These are phyloP conservation scores for Diaporthe vexans DNA, from an alignment of 2,329 filamentous ascomycete species.

Conservation along the genomic window DNA sequence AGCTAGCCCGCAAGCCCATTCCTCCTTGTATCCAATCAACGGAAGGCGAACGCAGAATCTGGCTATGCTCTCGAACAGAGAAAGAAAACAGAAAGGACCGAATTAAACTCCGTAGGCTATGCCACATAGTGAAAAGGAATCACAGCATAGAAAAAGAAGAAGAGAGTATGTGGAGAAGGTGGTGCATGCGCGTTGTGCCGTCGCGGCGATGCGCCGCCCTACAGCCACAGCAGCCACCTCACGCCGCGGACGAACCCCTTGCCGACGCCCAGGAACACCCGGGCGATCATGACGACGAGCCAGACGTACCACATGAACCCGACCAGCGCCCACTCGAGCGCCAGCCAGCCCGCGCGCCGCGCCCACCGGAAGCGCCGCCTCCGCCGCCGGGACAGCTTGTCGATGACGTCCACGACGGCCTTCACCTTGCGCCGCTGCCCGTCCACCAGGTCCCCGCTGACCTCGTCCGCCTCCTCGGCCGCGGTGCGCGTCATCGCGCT, in stretches of 20 bases:
- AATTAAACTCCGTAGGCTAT: slow-evolving; percentile 24
- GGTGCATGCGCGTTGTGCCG: neutral
- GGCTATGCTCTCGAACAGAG: slow-evolving; percentile 11
- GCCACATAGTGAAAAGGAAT: slow-evolving; percentile 18
- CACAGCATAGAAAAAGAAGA: neutral
- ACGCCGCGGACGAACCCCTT: slow-evolving; percentile 71
- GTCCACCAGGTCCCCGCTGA: slow-evolving; percentile 81
- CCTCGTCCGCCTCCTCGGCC: slow-evolving; percentile 84
- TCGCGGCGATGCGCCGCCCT: neutral
- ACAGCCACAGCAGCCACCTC: slow-evolving; percentile 90
- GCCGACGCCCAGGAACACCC: slow-evolving; percentile 74
- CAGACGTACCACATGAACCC: slow-evolving; percentile 96
- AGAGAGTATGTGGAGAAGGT: neutral
- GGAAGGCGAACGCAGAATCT: neutral
- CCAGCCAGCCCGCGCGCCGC: slow-evolving; percentile 81
- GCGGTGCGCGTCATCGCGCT: slow-evolving; percentile 74
- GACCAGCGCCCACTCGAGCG: slow-evolving; percentile 89
- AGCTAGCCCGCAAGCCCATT: neutral
- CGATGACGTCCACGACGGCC: slow-evolving; percentile 81
- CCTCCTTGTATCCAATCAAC: neutral
- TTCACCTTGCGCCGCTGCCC: slow-evolving; percentile 86
- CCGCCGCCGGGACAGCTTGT: slow-evolving; percentile 80
- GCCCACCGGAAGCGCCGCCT: slow-evolving; percentile 79
- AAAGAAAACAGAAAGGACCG: neutral
- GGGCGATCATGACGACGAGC: slow-evolving; percentile 85